Base-by-base conservation (phyloP, 306 rosid species). In the Cyamopsis tetragonoloba region DNA sequence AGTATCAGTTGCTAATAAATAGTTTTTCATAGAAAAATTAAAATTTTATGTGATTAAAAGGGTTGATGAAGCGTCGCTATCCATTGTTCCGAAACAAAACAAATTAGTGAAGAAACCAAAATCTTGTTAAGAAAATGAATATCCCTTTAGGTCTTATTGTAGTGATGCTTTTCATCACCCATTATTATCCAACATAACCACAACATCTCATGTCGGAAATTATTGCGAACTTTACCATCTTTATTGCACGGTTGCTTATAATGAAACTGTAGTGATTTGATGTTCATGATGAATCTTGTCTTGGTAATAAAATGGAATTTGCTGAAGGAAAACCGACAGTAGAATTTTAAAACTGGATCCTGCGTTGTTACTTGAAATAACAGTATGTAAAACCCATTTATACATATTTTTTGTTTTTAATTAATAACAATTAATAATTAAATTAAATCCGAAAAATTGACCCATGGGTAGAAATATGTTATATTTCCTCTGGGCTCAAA, bases 51-150 rank as follows among this genome's bases (percentile, higher is more conserved):
- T 24, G 82, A 73, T 66, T 70, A 38, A 58, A n/a, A 56, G 47
- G 81, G 80, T 71, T 27, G 88, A 66, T 79, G 71, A 76, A 70
- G 78, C 91, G 76, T 83, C 81, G 19, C 88, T 74, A 67, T 82
- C 87, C 62, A 62, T 51, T 60, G 51, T 10, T 24, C 23, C 22
- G 6, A 46, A 28, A 14, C 78, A 30, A 57, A 66, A 47, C 69
- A 67, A 67, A 37, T n/a, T 48, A 35, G 27, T 28, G 26, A 53
- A 44, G 66, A 58, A 28, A 73, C 34, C 44, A 72, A 59, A 60
- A 19, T 17, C 38, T 54, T 67, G 51, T 61, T 41, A 6, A 18
- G 28, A 27, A 42, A 69, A 31, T 28, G 3, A 41, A 41, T 35
- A 55, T 59, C 42, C 48, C 73, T 72, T 66, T 31, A n/a, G 49